Conservation (phyloP, 177 flowering plant genomes). For the Vitis hybrid region DNA sequence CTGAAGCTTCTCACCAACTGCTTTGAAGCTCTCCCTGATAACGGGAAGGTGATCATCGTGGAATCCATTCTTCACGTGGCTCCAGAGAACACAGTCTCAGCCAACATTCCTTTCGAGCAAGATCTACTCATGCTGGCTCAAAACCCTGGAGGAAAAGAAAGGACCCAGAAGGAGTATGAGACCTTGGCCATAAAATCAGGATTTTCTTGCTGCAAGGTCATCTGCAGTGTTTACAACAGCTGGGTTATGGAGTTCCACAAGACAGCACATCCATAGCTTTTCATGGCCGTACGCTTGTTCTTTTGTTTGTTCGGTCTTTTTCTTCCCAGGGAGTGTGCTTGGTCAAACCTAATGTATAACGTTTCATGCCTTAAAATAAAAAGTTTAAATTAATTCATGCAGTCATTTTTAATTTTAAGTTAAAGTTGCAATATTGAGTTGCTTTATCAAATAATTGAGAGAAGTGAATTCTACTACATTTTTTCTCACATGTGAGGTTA, state of each 20-base stretch:
- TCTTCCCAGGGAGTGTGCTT: too few species aligned
- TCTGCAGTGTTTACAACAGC: constrained; percentile 14
- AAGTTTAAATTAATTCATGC: too few species aligned
- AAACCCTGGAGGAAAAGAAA: constrained; percentile 27
- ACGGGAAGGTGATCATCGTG: constrained; percentile 29
- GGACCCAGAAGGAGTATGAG: constrained; percentile 16
- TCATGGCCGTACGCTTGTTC: too few species aligned
- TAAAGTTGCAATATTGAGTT: too few species aligned
- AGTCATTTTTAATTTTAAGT: too few species aligned
- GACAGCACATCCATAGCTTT: background rate
- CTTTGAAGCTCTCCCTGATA: constrained; percentile 18
- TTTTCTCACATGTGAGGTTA: too few species aligned
- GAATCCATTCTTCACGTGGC: constrained; percentile 29
- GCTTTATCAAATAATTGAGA: too few species aligned
- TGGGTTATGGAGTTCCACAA: constrained; percentile 24
- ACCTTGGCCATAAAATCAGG: constrained; percentile 19
- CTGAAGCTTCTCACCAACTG: constrained; percentile 24
- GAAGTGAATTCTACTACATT: too few species aligned
- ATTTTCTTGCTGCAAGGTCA: constrained; percentile 9
- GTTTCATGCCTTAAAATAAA: too few species aligned
- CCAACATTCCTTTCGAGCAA: constrained; percentile 6
- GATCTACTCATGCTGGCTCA: constrained; percentile 28
- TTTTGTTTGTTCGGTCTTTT: too few species aligned
- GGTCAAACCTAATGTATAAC: too few species aligned
- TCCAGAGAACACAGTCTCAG: constrained; percentile 13